These are phyloP conservation scores for Acanthamoeba divionensis DNA, from an alignment of 208 protist genomes.

Conservation along the genomic window DNA sequence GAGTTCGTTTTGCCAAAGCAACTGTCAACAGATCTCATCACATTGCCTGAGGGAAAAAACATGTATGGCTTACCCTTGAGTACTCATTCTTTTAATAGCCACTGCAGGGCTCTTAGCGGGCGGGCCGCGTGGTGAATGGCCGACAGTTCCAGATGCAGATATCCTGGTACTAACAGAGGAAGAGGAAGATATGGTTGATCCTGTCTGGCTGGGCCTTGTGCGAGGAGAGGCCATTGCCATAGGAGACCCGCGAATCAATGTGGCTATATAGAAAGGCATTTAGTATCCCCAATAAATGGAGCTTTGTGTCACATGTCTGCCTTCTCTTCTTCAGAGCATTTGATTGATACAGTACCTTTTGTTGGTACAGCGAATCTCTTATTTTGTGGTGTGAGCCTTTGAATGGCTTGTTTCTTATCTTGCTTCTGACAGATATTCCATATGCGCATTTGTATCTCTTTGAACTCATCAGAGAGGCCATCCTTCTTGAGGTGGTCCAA, in stretches of 20 bases:
- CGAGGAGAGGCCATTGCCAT: too few species aligned
- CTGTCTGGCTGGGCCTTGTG: too few species aligned
- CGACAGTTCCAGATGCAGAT: too few species aligned
- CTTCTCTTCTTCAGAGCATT: too few species aligned
- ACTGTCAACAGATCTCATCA: background rate
- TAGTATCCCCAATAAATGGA: background rate
- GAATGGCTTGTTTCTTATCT: background rate
- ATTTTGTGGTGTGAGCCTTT: background rate
- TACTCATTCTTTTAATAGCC: background rate
- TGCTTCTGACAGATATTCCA: slow-evolving; percentile 1
- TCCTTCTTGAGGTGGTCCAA: background rate
- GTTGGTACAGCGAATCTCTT: background rate
- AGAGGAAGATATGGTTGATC: too few species aligned
- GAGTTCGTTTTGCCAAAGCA: background rate
- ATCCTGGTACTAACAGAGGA: too few species aligned
- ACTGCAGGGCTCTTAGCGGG: background rate
- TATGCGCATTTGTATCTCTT: background rate
- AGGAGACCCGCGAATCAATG: too few species aligned
- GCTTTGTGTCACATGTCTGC: background rate
- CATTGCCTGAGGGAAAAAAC: background rate
- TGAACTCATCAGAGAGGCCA: background rate
- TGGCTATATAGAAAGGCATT: background rate
- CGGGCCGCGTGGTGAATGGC: background rate
- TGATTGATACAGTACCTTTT: background rate
- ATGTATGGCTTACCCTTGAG: background rate